These are phyloP conservation scores for Ormosia emarginata DNA, from an alignment of 306 rosid species.

Conservation along the genomic window DNA sequence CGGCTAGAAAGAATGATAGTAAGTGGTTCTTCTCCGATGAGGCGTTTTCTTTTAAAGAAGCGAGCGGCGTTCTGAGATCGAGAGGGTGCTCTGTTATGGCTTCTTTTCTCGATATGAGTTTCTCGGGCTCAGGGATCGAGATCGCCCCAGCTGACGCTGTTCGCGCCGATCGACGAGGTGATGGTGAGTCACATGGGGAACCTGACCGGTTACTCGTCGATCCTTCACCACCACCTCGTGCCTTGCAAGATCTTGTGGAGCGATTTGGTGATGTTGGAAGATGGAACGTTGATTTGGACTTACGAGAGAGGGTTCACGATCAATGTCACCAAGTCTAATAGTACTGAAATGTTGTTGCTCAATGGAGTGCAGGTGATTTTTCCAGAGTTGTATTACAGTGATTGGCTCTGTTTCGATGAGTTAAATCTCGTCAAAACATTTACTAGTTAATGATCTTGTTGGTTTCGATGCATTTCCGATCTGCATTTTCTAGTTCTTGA, in stretches of 20 bases:
- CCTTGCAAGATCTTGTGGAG: slow-evolving; percentile 42
- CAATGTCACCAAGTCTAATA: too few species aligned
- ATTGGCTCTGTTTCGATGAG: too few species aligned
- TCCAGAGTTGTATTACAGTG: too few species aligned
- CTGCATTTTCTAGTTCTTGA: too few species aligned
- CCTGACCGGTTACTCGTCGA: slow-evolving; percentile 10
- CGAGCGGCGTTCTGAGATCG: slow-evolving; percentile 17
- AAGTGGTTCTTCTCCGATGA: background rate
- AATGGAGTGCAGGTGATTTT: too few species aligned
- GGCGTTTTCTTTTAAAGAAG: too few species aligned
- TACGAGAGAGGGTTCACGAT: too few species aligned
- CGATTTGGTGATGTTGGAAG: slow-evolving; percentile 27
- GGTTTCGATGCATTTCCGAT: too few species aligned
- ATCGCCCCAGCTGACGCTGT: slow-evolving; percentile 34
- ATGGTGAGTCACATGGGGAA: background rate
- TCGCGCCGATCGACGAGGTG: slow-evolving; percentile 38
- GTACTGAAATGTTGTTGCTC: too few species aligned
- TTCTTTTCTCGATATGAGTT: slow-evolving; percentile 36
- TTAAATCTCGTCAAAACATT: too few species aligned
- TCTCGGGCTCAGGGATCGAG: slow-evolving; percentile 6
- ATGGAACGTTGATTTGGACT: too few species aligned
- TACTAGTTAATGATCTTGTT: too few species aligned
- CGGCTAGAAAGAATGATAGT: background rate
- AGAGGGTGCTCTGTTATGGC: slow-evolving; percentile 41
- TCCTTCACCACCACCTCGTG: slow-evolving; percentile 46